A percentile compares a stretch with the other conserved stretches of the same genome.
Conservation (phyloP, 2,329 filamentous ascomycete species). For the Ilyonectria sp. region DNA sequence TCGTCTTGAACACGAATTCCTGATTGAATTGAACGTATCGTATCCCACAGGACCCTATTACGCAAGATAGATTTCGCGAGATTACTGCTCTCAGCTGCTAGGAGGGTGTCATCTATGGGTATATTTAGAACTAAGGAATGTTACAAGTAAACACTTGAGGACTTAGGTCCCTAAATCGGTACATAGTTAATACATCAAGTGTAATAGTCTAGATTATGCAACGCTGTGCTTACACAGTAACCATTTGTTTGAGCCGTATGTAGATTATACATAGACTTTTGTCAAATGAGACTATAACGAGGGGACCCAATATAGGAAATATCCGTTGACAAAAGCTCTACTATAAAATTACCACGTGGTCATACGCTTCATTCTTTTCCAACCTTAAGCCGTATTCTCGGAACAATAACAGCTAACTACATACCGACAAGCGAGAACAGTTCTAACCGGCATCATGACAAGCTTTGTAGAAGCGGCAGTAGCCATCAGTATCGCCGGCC, state of each 20-base stretch:
- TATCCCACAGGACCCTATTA: neutral
- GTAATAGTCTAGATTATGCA: neutral
- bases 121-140: neutral
- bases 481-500: neutral
- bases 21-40: neutral
- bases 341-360: neutral
- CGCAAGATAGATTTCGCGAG: neutral
- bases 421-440: slow-evolving; percentile 1
- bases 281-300: neutral
- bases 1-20: neutral
- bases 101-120: neutral
- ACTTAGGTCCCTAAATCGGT: neutral
- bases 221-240: neutral
- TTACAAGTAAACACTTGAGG: too few relatives aligned
- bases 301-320: neutral
- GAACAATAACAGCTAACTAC: neutral
- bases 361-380: neutral
- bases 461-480: neutral
- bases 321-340: neutral
- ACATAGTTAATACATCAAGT: neutral
- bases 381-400: neutral
- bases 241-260: neutral
- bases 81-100: neutral
- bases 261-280: neutral
- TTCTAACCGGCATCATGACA: neutral